phyloP scores from a whole-genome alignment of 257 asterid species.

The Solanum arcanum region DNA sequence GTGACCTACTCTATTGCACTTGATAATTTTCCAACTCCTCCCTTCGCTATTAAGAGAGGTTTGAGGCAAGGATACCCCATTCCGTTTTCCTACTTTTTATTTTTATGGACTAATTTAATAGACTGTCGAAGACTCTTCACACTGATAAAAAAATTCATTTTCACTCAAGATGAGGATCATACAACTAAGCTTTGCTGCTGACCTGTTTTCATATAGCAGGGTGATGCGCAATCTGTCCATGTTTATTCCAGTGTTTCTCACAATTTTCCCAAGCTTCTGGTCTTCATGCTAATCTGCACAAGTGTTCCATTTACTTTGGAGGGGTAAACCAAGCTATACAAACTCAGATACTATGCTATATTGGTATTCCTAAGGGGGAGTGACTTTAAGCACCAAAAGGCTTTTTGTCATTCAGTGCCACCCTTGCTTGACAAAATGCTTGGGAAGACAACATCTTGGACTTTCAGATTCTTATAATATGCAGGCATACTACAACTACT shows the following conservation, averaged over 20 bases:
- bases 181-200: background rate
- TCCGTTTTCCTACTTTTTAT: background rate
- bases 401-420: too few species aligned
- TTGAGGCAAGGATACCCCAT: background rate
- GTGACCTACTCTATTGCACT: background rate
- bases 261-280: background rate
- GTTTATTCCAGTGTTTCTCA: background rate
- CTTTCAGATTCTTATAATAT: too few species aligned
- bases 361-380: too few species aligned
- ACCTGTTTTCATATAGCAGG: background rate
- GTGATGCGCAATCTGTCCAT: background rate
- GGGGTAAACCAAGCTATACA: background rate
- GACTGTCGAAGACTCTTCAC: background rate
- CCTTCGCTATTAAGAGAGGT: background rate
- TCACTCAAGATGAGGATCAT: background rate
- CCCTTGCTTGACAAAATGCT: too few species aligned
- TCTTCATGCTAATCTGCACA: background rate
- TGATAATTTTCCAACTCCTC: background rate
- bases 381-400: too few species aligned
- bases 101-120: too few species aligned
- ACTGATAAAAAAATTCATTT: background rate
- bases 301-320: background rate
- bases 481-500: too few species aligned
- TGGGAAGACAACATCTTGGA: too few species aligned
- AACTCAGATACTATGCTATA: background rate